Evolutionary conservation across 352 stramenopile genomes (phyloP).

Genomic region (Peronosclerospora sorghi): DNA sequence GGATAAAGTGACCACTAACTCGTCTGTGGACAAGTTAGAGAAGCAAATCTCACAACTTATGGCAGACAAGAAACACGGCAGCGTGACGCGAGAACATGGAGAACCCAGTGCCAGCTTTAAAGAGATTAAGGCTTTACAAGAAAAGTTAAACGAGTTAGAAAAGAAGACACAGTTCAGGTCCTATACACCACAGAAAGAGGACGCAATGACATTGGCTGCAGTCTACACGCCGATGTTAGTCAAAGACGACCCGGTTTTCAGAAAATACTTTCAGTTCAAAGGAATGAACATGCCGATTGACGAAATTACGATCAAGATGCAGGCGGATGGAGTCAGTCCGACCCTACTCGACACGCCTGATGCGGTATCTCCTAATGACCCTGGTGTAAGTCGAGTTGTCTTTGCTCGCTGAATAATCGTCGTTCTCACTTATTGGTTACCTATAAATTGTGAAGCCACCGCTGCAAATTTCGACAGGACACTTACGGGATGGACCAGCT

Average conservation of each 20-base stretch:
- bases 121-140: constrained; percentile 65
- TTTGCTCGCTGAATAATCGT: neutral
- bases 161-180: constrained; percentile 54
- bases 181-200: constrained; percentile 15
- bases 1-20: constrained; percentile 33
- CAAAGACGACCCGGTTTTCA: constrained; percentile 56
- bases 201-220: constrained; percentile 5
- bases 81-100: constrained; percentile 15
- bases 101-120: constrained; percentile 42
- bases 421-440: neutral
- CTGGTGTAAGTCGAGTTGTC: constrained; percentile 32
- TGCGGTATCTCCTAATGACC: constrained; percentile 64
- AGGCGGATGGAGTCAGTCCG: constrained; percentile 49
- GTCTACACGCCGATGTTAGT: constrained; percentile 55
- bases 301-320: constrained; percentile 77
- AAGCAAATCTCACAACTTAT: constrained; percentile 70
- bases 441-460: constrained; percentile 22
- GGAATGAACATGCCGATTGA: constrained; percentile 66
- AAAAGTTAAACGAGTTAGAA: constrained; percentile 65
- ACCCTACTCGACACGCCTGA: constrained; percentile 58
- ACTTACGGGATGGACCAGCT: constrained; percentile 10
- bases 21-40: constrained; percentile 52
- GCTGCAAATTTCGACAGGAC: constrained; percentile 10
- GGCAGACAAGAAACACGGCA: constrained; percentile 20
- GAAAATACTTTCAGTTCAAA: constrained; percentile 81